Percentiles rank a stretch among this genome's conserved stretches.
Conservation (phyloP, 2,329 filamentous ascomycete species). For the Fusarium hainanense region DNA sequence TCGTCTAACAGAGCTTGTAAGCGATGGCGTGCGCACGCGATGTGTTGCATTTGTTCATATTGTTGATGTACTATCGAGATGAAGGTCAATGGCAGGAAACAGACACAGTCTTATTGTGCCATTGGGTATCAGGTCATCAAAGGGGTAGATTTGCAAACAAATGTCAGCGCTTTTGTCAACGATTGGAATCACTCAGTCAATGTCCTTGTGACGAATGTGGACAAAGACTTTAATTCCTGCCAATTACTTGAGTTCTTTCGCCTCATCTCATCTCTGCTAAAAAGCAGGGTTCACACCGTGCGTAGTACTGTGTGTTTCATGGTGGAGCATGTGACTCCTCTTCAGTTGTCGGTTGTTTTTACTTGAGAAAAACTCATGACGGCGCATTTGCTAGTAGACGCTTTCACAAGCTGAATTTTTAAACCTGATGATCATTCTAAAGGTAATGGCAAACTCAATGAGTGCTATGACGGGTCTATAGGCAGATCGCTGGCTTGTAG, state of each 20-base stretch:
- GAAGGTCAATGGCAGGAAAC: neutral
- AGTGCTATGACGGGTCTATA: slow-evolving; percentile 11
- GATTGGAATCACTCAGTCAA: neutral
- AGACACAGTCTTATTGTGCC: neutral
- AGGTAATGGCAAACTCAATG: neutral
- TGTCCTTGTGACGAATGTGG: slow-evolving; percentile 38
- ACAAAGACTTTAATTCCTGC: slow-evolving; percentile 31
- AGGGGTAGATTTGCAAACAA: neutral
- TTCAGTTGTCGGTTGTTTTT: slow-evolving; percentile 19
- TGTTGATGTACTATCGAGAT: slow-evolving; percentile 10
- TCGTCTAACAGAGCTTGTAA: slow-evolving; percentile 24
- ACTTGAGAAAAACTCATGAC: slow-evolving; percentile 19
- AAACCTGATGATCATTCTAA: neutral
- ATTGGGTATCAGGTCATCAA: neutral
- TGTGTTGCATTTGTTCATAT: slow-evolving; percentile 23
- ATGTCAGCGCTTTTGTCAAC: slow-evolving; percentile 4
- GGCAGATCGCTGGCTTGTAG: slow-evolving; percentile 11
- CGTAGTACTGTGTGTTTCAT: slow-evolving; percentile 33
- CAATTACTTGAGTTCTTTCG: slow-evolving; percentile 30
- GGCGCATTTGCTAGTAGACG: neutral
- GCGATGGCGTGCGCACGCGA: slow-evolving; percentile 39
- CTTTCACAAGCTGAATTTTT: neutral
- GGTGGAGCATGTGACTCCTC: slow-evolving; percentile 35
- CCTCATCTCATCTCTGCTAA: slow-evolving; percentile 23
- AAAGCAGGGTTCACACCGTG: slow-evolving; percentile 40